A percentile compares a stretch with the other conserved stretches of the same genome.
These are phyloP conservation scores for Citrus sinensis DNA, from an alignment of 345 rosid species.

Conservation along the genomic window DVS_A1.0 CM039169.1:29891501-29892000, in stretches of 20 bases:
- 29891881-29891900: conserved; percentile 67
- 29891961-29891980: conserved; percentile 70
- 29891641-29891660: neutral
- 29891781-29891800: neutral
- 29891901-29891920: conserved; percentile 68
- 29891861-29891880: conserved; percentile 1
- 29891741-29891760: neutral
- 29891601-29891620: neutral
- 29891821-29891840: neutral
- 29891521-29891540: neutral
- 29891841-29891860: neutral
- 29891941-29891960: conserved; percentile 86
- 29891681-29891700: neutral
- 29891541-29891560: neutral
- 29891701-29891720: neutral
- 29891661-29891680: neutral
- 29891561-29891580: neutral
- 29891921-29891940: conserved; percentile 84
- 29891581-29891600: neutral
- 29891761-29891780: neutral
- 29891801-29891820: neutral
- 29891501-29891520: neutral
- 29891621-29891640: neutral
- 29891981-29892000: conserved; percentile 63
- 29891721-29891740: neutral